Evolutionary conservation across 1,139 yeast genomes (phyloP), one percentile per base, ranked within the genome.

Genomic region (Pneumocystis carinii): DNA sequence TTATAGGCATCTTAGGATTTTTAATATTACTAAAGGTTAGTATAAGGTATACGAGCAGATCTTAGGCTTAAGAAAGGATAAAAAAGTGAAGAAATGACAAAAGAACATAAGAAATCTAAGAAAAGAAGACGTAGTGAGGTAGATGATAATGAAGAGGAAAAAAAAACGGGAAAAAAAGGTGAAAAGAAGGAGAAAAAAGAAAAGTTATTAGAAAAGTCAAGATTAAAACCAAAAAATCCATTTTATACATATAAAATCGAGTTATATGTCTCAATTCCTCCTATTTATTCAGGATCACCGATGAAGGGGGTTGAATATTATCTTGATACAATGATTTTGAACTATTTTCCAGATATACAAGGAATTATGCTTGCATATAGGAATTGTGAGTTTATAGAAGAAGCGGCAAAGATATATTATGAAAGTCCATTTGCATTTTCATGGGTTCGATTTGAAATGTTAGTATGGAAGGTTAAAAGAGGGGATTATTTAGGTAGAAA

Each of bases 351-450:
- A 24, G 80, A 83, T 57, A 86, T 86, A 2, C 81, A 82, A 60
- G 98, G 98, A 29, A 90, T 92, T 19, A 86, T 92, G 12, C 76
- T 92, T 66, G 85, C 95, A 3, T 90, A 90, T 73, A 80, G 81
- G 67, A 83, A 87, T 53, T 64, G 67, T 3, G 27, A 61, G 15
- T 55, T 69, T 35, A 62, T 64, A 37, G 64, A 62, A 19, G 75
- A 81, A 29, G 75, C 85, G 60, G 90, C 92, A 59, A 84, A 82
- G 69, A 77, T 92, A 62, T 81, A 86, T 65, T 83, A 84, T 66
- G 90, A 88, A 67, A 85, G 94, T 59, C 97, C 98, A 36, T 90
- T 90, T 73, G 82, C 92, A 55, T 92, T 86, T 72, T 72, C 87
- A 66, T 92, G 97, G 97, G 79, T 89, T 61, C 76, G 82, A 2